phyloP scores from a whole-genome alignment of 371 early-diverging fungal genomes.

The Syncephalastrum contaminatum region DNA sequence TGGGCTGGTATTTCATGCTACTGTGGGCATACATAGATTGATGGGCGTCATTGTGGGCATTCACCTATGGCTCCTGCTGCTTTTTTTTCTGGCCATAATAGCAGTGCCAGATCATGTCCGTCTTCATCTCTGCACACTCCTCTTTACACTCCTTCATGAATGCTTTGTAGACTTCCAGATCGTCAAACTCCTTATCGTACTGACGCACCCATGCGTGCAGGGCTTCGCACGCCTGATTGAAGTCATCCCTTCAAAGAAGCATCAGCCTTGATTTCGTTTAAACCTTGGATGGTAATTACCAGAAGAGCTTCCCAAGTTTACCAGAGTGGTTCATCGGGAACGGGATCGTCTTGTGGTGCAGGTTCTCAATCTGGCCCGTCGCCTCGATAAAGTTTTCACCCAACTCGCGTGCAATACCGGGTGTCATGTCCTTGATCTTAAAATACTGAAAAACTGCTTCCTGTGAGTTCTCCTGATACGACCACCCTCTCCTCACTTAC shows the following conservation, averaged over 20 bases:
- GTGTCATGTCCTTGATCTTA: constrained; percentile 6
- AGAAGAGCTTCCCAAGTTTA: constrained; percentile 9
- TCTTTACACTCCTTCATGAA: constrained; percentile 9
- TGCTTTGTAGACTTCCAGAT: constrained; percentile 9
- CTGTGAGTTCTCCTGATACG: background rate
- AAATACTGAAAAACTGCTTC: background rate
- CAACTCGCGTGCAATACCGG: constrained; percentile 2
- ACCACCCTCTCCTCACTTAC: constrained; percentile 1
- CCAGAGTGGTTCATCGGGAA: constrained; percentile 22
- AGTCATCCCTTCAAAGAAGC: constrained; percentile 22
- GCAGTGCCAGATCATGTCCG: constrained; percentile 9
- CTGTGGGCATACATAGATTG: too few species aligned
- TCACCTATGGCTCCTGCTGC: too few species aligned
- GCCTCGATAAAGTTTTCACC: constrained; percentile 3
- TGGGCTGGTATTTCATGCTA: too few species aligned
- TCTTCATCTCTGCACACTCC: constrained; percentile 10
- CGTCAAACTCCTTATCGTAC: constrained; percentile 12
- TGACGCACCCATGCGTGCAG: constrained; percentile 14
- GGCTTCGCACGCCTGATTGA: constrained; percentile 16
- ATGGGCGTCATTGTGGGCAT: too few species aligned
- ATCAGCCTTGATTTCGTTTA: background rate
- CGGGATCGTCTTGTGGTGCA: background rate
- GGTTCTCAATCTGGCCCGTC: constrained; percentile 1
- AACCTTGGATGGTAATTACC: constrained; percentile 1
- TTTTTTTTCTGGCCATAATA: constrained; percentile 4